Conservation (phyloP, 208 protist species). For the Trichomonas tenax region DNA sequence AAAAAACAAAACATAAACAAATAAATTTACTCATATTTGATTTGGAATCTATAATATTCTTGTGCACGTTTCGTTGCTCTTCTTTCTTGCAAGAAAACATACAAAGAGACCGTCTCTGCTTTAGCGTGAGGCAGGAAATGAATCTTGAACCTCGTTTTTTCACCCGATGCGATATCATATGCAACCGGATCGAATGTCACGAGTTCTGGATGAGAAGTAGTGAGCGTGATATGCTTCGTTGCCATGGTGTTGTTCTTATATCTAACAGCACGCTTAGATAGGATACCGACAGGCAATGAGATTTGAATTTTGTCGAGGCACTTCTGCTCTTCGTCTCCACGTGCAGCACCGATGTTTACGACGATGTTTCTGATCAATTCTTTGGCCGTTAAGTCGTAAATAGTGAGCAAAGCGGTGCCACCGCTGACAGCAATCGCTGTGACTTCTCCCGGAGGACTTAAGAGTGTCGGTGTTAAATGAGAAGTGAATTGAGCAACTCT, state of each 20-base stretch:
- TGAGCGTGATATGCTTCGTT: background rate
- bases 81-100: background rate
- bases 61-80: background rate
- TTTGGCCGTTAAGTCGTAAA: background rate
- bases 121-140: background rate
- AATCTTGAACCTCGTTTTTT: background rate
- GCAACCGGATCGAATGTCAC: background rate
- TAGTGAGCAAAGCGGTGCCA: background rate
- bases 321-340: background rate
- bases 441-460: background rate
- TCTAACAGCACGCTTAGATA: background rate
- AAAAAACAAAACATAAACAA: no score
- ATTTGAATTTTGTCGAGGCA: background rate
- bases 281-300: background rate
- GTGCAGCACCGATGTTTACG: background rate
- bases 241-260: background rate
- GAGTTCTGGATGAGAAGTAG: background rate
- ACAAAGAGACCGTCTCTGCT: background rate
- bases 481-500: background rate
- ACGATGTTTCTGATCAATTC: background rate
- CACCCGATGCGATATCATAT: background rate
- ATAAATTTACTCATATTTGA: background rate
- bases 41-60: background rate
- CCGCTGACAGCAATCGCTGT: background rate
- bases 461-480: background rate